Evolutionary conservation across 192 early-diverging fungal species (phyloP), one percentile per base, ranked within the genome.

Genomic region (Rhizoclosmatium sp.): DNA sequence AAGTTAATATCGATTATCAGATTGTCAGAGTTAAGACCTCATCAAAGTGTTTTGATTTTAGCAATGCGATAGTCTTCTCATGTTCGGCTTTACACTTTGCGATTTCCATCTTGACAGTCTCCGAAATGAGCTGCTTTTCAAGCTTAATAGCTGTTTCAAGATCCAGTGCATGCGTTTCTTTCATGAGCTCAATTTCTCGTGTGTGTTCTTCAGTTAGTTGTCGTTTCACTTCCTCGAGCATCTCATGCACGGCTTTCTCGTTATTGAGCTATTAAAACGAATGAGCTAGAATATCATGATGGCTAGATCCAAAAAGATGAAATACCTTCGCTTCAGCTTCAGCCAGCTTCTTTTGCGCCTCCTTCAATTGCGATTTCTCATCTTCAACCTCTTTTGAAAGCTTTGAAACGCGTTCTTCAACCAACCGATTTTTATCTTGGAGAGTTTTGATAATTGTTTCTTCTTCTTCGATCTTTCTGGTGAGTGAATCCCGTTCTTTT

Each of bases 1-100:
- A 45, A 44, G 1, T 47, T 21, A 45, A 41, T 1, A 1, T 16
- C 44, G 0, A 12, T 23, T 1, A 21, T 47, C 14, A 12, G 5
- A 1, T 44, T 45, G 5, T 12, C 0, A 4, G 49, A 54, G 23
- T 23, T 1, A 23, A 16, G 7, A 78, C 76, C 49, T 79, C 68
- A 40, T 79, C 78, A 47, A 79, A 71, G 58, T 79, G 78, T 16
- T 59, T 7, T 9, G 78, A 74, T 16, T 69, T 79, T 16, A 78
- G 16, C 47, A 48, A 9, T 4, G 76, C 65, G 2, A 78, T 62
- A 4, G n/a, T 31, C n/a, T 68, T 62, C 3, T 78, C 65, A 23
- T 69, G 49, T 40, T 65, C 65, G 12, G 64, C 76, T 47, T 54
- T 40, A 23, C n/a, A 14, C 49, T 78, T 78, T 12, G 41, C 31